Percentiles rank a stretch among this genome's conserved stretches.
Conservation (phyloP, 1,284 basidiomycete species). For the Cutaneotrichosporon cutaneum region DNA sequence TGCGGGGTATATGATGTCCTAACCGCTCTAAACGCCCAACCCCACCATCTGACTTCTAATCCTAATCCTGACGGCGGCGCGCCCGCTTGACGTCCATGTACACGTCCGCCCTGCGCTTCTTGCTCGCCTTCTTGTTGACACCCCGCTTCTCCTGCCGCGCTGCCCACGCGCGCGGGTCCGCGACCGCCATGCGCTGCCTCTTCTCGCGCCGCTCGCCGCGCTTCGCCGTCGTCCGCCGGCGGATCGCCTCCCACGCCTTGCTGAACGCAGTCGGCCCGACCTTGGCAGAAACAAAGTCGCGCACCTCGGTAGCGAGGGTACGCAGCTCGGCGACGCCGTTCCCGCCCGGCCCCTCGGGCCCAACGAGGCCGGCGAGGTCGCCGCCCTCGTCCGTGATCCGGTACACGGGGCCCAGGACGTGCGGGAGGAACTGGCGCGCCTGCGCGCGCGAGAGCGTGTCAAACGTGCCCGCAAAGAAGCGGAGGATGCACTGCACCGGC, state of each 20-base stretch:
- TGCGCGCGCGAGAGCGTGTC: constrained; percentile 63
- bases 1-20: constrained; percentile 11
- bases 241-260: constrained; percentile 71
- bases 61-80: background rate
- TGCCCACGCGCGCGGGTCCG: constrained; percentile 54
- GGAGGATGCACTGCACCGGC: constrained; percentile 73
- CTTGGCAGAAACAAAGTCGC: constrained; percentile 80
- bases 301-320: constrained; percentile 75
- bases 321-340: constrained; percentile 67
- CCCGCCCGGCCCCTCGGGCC: background rate
- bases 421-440: constrained; percentile 70
- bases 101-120: constrained; percentile 66
- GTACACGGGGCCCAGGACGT: constrained; percentile 83
- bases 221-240: constrained; percentile 67
- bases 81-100: constrained; percentile 30
- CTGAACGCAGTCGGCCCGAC: constrained; percentile 82
- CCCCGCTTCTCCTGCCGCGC: constrained; percentile 72
- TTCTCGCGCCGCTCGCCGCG: constrained; percentile 68
- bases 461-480: constrained; percentile 92
- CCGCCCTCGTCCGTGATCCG: constrained; percentile 79
- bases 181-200: constrained; percentile 29
- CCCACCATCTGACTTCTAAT: background rate
- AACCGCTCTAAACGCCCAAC: no score
- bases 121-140: constrained; percentile 76
- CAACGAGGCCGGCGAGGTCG: constrained; percentile 60